Evolutionary conservation across 2,329 filamentous ascomycete genomes (phyloP).

Genomic region (Periconia digitata): DNA sequence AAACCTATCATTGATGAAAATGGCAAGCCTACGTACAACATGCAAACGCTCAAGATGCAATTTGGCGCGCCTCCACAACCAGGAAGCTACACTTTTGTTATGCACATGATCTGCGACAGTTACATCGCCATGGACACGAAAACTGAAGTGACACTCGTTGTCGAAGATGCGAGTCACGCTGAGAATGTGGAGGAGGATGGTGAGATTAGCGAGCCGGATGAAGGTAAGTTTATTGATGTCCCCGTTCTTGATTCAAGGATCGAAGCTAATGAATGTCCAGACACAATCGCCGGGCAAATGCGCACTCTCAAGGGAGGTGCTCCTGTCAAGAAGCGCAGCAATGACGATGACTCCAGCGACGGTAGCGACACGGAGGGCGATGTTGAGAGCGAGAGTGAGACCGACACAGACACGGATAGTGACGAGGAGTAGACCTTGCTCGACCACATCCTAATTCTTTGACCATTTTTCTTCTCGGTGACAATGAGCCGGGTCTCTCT

Average conservation of each 20-base stretch:
- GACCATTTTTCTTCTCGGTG: no score
- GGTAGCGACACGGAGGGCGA: slow-evolving; percentile 67
- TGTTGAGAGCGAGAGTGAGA: slow-evolving; percentile 55
- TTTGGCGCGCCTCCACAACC: slow-evolving; percentile 92
- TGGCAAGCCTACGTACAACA: slow-evolving; percentile 86
- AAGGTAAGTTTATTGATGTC: slow-evolving; percentile 66
- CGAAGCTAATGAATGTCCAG: slow-evolving; percentile 50
- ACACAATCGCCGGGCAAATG: slow-evolving; percentile 90
- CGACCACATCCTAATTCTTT: not conserved
- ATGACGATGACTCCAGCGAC: slow-evolving; percentile 62
- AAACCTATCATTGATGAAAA: slow-evolving; percentile 79
- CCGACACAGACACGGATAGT: slow-evolving; percentile 46
- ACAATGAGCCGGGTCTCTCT: not conserved
- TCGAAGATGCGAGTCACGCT: slow-evolving; percentile 87
- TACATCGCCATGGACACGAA: slow-evolving; percentile 94
- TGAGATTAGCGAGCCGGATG: slow-evolving; percentile 96
- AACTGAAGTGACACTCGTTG: slow-evolving; percentile 83
- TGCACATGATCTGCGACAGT: slow-evolving; percentile 91
- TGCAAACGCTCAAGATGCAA: slow-evolving; percentile 96
- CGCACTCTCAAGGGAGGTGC: slow-evolving; percentile 74
- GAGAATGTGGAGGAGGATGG: slow-evolving; percentile 80
- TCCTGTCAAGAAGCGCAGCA: slow-evolving; percentile 61
- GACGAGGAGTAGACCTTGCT: slow-evolving; percentile 39
- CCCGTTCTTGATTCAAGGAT: not conserved
- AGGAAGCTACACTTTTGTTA: slow-evolving; percentile 90